These are phyloP conservation scores for Linderniella brevidens DNA, from an alignment of 257 asterid genomes.

Conservation along the genomic window DNA sequence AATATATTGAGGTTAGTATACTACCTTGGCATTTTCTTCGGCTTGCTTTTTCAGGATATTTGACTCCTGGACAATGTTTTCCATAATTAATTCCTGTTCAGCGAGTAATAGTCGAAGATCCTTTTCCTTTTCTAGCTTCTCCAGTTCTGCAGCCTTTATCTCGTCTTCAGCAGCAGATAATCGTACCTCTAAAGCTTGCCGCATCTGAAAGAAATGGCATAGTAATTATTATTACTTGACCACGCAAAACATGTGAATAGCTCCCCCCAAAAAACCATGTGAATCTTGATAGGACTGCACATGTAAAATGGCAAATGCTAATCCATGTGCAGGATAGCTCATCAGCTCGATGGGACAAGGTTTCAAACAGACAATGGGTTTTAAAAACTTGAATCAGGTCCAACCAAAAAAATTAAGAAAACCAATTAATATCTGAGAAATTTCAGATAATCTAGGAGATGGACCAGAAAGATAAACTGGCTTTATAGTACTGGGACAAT, in stretches of 20 bases:
- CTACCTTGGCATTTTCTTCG: conserved; percentile 65
- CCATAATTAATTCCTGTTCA: conserved; percentile 45
- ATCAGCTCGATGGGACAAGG: too few relatives aligned
- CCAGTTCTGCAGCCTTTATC: conserved; percentile 34
- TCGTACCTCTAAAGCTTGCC: conserved; percentile 36
- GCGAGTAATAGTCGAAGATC: conserved; percentile 31
- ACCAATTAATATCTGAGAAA: too few relatives aligned
- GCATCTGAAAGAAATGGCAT: conserved; percentile 37
- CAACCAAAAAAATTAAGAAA: too few relatives aligned
- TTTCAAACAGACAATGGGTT: too few relatives aligned
- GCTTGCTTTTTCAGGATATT: conserved; percentile 51
- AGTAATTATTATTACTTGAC: not conserved
- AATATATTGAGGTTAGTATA: not conserved
- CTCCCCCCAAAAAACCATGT: too few relatives aligned
- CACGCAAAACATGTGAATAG: conserved; percentile 2
- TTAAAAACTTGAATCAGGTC: too few relatives aligned
- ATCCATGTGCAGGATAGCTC: too few relatives aligned
- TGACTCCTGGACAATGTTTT: conserved; percentile 45
- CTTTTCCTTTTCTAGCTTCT: conserved; percentile 31
- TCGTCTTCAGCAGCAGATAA: conserved; percentile 41
- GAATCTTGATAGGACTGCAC: not conserved
- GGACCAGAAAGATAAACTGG: not conserved
- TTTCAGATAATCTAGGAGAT: not conserved
- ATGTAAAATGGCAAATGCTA: not conserved
- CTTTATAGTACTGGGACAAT: too few relatives aligned